Evolutionary conservation across 306 rosid genomes (phyloP), one percentile per base, ranked within the genome.

Genomic region (Argentina anserina): DNA sequence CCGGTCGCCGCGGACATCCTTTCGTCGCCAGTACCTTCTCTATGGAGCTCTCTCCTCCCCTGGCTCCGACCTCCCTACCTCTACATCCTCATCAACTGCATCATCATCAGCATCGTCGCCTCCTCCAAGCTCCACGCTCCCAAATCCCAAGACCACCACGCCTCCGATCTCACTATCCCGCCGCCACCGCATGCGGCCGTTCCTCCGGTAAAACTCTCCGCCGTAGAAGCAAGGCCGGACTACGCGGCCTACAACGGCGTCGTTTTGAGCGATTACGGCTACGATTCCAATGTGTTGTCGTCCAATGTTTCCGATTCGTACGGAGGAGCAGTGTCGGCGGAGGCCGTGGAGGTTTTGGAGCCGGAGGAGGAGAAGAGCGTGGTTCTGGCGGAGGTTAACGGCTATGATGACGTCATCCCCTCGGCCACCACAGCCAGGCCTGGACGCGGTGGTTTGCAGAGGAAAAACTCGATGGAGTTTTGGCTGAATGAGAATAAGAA

Each of bases 61-160:
- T 89, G 92, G 81, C 75, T 91, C 74, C 78, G 84, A 7, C 98
- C 98, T 60, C 98, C 95, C 2, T 94, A 94, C 41, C 94, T 90
- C 56, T 91, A 86, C 81, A 74, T 94, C 50, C 67, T 94, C 61
- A 77, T 91, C 76, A 91, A 94, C 74, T 80, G 78, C 82, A 94
- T 94, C 84, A 91, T 94, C 84, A 85, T 91, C 89, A 79, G 84
- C 86, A 89, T 94, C 82, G 79, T 90, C 50, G 92, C 89, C 17
- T 83, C 94, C 25, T 90, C 96, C 34, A 94, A 86, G 77, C 81
- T 89, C 75, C 89, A 86, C 31, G 23, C 33, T 20, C 63, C 43
- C 4, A 80, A 73, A 29, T 76, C 59, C 9, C 80, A 79, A 17
- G 74, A 74, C 12, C 68, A 2, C 11, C 11, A 60, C 39, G 39